These are phyloP conservation scores for Ceratocystis ficicola DNA, from an alignment of 2,329 filamentous ascomycete species.

Conservation along the genomic window DNA sequence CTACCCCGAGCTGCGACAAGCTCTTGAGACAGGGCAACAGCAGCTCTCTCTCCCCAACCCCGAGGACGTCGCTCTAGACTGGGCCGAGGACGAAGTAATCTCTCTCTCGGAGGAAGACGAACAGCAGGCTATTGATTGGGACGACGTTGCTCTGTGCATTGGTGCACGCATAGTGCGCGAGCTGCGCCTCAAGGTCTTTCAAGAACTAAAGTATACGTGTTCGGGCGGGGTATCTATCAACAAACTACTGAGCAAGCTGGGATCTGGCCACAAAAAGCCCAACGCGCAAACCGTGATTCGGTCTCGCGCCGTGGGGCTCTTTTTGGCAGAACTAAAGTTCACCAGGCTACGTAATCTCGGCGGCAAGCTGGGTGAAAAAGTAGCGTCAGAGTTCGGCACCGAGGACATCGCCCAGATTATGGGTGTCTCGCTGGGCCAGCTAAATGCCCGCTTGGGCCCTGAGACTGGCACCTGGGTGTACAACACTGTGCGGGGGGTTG, in stretches of 20 bases:
- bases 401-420: constrained; percentile 68
- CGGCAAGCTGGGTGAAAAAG: constrained; percentile 82
- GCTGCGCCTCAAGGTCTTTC: constrained; percentile 56
- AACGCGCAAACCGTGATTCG: constrained; percentile 91
- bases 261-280: constrained; percentile 83
- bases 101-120: constrained; percentile 67
- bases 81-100: constrained; percentile 70
- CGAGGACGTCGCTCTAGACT: constrained; percentile 57
- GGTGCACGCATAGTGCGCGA: constrained; percentile 78
- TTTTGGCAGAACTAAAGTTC: constrained; percentile 76
- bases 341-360: constrained; percentile 93
- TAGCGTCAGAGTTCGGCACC: constrained; percentile 68
- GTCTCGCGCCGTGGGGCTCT: constrained; percentile 66
- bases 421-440: constrained; percentile 56
- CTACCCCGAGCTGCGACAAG: constrained; percentile 53
- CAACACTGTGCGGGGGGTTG: constrained; percentile 71
- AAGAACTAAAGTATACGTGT: constrained; percentile 73
- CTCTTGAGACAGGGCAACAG: constrained; percentile 49
- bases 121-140: constrained; percentile 81
- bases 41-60: constrained; percentile 61
- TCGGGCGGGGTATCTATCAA: constrained; percentile 81
- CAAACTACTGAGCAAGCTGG: constrained; percentile 91
- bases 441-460: constrained; percentile 67
- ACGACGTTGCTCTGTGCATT: constrained; percentile 77
- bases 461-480: constrained; percentile 81